phyloP scores from a whole-genome alignment of 306 rosid species.

The Medicago ruthenica region DNA sequence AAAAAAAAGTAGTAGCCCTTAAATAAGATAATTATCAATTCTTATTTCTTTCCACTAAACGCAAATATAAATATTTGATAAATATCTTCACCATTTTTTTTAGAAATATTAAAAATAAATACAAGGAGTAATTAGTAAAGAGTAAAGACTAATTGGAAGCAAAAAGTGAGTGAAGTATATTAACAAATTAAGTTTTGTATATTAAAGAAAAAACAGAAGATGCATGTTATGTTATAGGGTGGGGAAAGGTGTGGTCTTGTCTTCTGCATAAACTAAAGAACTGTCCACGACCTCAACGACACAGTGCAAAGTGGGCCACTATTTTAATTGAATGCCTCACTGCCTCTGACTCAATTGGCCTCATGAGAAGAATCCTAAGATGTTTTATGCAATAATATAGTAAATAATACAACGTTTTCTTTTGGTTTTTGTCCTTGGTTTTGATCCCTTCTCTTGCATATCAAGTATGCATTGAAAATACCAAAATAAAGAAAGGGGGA shows the following conservation, averaged over 20 bases:
- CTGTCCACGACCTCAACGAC: slow-evolving; percentile 30
- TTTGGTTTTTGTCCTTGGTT: slow-evolving; percentile 16
- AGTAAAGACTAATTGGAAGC: too few relatives aligned
- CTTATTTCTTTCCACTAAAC: neutral
- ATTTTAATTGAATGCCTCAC: slow-evolving; percentile 42
- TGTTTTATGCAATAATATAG: slow-evolving; percentile 44
- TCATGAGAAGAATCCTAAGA: slow-evolving; percentile 54
- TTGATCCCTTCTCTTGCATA: slow-evolving; percentile 30
- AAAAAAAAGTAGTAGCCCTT: neutral
- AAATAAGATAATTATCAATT: neutral
- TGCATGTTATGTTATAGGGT: slow-evolving; percentile 8
- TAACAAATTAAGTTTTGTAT: neutral
- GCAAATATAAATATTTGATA: neutral
- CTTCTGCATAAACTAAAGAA: slow-evolving; percentile 8
- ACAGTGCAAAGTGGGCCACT: slow-evolving; percentile 47
- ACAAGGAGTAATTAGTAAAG: neutral
- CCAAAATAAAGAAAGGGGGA: neutral
- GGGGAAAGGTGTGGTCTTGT: neutral
- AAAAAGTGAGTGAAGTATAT: too few relatives aligned
- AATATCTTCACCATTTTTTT: too few relatives aligned
- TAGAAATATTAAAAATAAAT: neutral
- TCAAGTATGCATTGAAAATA: neutral
- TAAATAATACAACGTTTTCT: slow-evolving; percentile 30
- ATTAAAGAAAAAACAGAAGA: slow-evolving; percentile 6
- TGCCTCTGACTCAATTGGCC: slow-evolving; percentile 38